phyloP scores from a whole-genome alignment of 73 alveolate genomes.

The Symbiodinium pilosum region DNA sequence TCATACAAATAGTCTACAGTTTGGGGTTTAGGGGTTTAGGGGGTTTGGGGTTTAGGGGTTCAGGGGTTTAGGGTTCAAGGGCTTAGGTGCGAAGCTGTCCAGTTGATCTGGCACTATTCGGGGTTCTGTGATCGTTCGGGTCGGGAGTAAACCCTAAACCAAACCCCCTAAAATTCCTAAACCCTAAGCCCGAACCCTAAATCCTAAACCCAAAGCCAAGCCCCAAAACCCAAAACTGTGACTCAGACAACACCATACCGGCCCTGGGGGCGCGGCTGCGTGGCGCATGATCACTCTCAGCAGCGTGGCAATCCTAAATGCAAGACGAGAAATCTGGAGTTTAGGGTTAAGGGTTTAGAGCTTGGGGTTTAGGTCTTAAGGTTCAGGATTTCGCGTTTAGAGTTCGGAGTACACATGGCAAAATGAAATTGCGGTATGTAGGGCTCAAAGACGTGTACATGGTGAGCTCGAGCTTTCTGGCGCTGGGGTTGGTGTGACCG shows the following conservation, averaged over 20 bases:
- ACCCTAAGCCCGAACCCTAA: background rate
- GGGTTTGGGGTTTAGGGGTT: background rate
- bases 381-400: too few relatives aligned
- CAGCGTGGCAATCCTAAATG: slow-evolving; percentile 60
- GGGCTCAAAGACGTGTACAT: too few relatives aligned
- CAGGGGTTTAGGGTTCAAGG: background rate
- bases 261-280: background rate
- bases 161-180: background rate
- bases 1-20: too few relatives aligned
- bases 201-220: background rate
- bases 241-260: background rate
- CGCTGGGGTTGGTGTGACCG: too few relatives aligned
- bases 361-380: too few relatives aligned
- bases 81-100: background rate
- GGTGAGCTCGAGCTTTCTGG: too few relatives aligned
- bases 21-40: background rate
- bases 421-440: too few relatives aligned
- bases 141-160: background rate
- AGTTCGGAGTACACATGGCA: too few relatives aligned
- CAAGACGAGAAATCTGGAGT: too few relatives aligned
- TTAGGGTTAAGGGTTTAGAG: too few relatives aligned
- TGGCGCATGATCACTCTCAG: slow-evolving; percentile 47
- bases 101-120: background rate
- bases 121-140: background rate
- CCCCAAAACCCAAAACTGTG: background rate